Evolutionary conservation across 164 flowering plant species (phyloP), one percentile per base, ranked within the genome.

Genomic region (Annona squamosa): DNA sequence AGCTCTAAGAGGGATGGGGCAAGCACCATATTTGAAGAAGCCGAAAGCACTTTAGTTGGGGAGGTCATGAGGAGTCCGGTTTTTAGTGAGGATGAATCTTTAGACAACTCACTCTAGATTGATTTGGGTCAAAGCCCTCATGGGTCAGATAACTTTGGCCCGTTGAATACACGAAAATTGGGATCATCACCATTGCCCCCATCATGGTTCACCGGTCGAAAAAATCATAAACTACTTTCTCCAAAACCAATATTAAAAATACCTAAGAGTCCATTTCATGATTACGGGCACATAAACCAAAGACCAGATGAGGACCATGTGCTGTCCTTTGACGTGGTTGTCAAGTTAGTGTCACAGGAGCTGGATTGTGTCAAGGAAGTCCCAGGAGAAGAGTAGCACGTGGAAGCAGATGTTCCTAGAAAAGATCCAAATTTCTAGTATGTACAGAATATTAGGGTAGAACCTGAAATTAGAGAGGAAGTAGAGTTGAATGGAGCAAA

Each of bases 81-180:
- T n/a, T n/a, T n/a, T n/a, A n/a, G n/a, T n/a, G n/a, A n/a, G n/a
- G n/a, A n/a, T n/a, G n/a, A n/a, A 67, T 86, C 86, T 5, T 84
- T 86, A 1, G 91, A 86, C 69, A 82, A 88, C 73, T 86, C 87
- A 10, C 82, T 77, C 52, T 86, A 89, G 91, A 88, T 88, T 48
- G 89, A 88, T 80, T 76, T 88, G 74, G 91, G 91, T 47, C 91
- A 85, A 73, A 88, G 91, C 74, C 91, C 91, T 44, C 71, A 81
- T 62, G 82, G 82, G 44, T 80, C 85, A 17, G 87, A 86, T 70
- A 65, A 79, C 64, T 75, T 82, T 4, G 82, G 85, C 37, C 86
- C 82, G 59, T 70, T 80, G 42, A 81, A 67, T 57, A 82, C 67
- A 70, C 79, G 76, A 67, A 84, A 82, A 63, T 48, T 41, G 18